These are phyloP conservation scores for Boletus vinaceobasis DNA, from an alignment of 768 basidiomycete genomes.

Conservation along the genomic window DNA sequence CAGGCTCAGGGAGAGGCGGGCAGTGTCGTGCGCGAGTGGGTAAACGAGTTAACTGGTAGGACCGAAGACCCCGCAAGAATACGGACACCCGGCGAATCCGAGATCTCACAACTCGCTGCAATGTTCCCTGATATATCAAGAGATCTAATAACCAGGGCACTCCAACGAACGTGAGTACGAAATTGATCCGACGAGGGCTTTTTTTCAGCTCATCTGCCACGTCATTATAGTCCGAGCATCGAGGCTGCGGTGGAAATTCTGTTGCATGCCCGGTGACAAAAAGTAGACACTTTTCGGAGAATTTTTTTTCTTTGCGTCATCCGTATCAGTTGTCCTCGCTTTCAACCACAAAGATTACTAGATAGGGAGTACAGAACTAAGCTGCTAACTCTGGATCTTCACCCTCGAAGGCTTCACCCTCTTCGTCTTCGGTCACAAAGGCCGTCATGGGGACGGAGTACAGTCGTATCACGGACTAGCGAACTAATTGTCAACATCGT, in stretches of 20 bases:
- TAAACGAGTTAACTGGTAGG: constrained; percentile 72
- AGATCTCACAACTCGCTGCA: constrained; percentile 65
- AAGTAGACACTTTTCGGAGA: not conserved
- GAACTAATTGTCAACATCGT: constrained; percentile 9
- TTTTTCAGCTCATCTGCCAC: constrained; percentile 6
- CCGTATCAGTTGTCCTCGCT: not conserved
- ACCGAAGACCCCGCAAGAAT: constrained; percentile 54
- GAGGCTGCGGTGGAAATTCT: constrained; percentile 82
- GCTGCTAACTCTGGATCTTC: constrained; percentile 39
- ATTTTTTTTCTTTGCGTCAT: not conserved
- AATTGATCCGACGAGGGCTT: not conserved
- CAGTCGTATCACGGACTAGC: constrained; percentile 86
- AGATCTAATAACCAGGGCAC: constrained; percentile 67
- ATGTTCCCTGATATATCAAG: constrained; percentile 85
- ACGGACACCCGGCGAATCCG: constrained; percentile 69
- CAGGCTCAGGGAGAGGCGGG: constrained; percentile 28
- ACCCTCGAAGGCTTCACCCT: constrained; percentile 41
- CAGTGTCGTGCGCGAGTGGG: constrained; percentile 71
- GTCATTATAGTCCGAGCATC: constrained; percentile 57
- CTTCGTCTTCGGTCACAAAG: constrained; percentile 82
- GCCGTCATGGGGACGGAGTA: constrained; percentile 89
- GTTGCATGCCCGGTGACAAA: constrained; percentile 41
- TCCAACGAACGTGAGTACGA: constrained; percentile 70
- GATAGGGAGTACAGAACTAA: constrained; percentile 15
- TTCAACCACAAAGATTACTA: not conserved